Conservation (phyloP, 2,329 filamentous ascomycete species). For the Cladosporium phlei region DNA sequence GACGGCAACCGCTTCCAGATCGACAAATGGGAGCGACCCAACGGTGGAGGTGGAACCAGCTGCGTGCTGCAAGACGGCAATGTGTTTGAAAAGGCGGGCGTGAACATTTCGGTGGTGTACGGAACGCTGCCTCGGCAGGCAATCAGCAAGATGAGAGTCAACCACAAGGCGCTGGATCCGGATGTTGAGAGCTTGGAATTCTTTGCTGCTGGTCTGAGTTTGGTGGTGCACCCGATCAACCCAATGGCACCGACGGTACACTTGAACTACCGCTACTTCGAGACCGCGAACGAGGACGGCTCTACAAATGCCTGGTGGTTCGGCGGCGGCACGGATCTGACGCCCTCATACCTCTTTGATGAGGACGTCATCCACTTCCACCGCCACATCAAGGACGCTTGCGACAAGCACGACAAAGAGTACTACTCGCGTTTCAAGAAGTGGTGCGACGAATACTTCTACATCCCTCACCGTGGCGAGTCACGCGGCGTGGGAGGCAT, state of each 20-base stretch:
- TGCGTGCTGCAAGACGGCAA: conserved; percentile 94
- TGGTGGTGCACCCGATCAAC: conserved; percentile 90
- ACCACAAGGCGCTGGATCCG: conserved; percentile 84
- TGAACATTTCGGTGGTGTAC: conserved; percentile 93
- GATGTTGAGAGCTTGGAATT: conserved; percentile 82
- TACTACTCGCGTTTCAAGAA: conserved; percentile 96
- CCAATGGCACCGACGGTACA: conserved; percentile 97
- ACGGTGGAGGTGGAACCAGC: conserved; percentile 88
- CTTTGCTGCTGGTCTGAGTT: conserved; percentile 87
- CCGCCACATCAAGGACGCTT: conserved; percentile 83
- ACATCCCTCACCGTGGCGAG: conserved; percentile 85
- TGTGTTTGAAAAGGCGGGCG: conserved; percentile 95
- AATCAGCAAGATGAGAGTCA: conserved; percentile 86
- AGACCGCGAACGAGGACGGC: conserved; percentile 81
- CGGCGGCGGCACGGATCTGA: conserved; percentile 89
- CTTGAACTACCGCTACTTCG: conserved; percentile 97
- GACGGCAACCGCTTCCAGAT: conserved; percentile 77
- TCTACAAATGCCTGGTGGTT: conserved; percentile 94
- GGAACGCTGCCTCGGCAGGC: conserved; percentile 80
- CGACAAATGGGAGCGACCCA: conserved; percentile 81
- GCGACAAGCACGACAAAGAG: conserved; percentile 83
- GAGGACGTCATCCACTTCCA: conserved; percentile 98
- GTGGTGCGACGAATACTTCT: conserved; percentile 98
- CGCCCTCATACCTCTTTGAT: conserved; percentile 89
- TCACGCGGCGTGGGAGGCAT: conserved; percentile 87